Base-by-base conservation (phyloP, 2,329 filamentous ascomycete species). In the Fusarium kyushuense region DNA sequence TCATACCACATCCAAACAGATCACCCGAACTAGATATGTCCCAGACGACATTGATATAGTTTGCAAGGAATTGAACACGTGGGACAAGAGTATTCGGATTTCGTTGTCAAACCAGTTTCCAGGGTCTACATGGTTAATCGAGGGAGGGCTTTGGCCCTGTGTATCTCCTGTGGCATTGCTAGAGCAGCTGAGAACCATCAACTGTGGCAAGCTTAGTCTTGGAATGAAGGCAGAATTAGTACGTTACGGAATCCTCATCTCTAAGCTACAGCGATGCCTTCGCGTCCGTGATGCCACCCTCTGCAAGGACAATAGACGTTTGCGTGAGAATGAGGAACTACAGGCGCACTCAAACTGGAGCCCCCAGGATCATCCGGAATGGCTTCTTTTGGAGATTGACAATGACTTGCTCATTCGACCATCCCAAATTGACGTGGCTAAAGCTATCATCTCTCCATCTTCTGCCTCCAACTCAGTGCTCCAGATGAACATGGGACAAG, bases 401-500 rank as follows among this genome's bases (percentile, higher is more conserved):
- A 80, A 84, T 2, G 83, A 90, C 63, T 73, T 92, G 1, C 77
- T 89, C 10, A 87, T 92, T 48, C 84, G 90, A 0, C 77, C 81
- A 0, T 82, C 85, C 1, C 90, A 92, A 59, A 80, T 89, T 0
- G 81, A 88, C 3, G 89, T 92, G 8, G 89, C 89, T 0, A 65
- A 76, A 2, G 85, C 87, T 1, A 92, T 87, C 17, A 87, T 89
- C 1, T 76, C 76, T 0, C 89, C 89, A 0, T 40, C 67, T 0
- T 86, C 84, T 0, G 76, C 77, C 0, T 59, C 76, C 0, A 91
- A 90, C 58, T 87, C 87, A 0, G 86, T 90, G 0, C 66, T 90
- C 1, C 89, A 91, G 62, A 83, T 91, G 76, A 87, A 90, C 61
- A 91, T 91, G 88, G 89, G 89, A 0, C 82, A 89, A 77, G 84